phyloP scores from a whole-genome alignment of 2,329 filamentous ascomycete species.

The Aureobasidium zeae region DNA sequence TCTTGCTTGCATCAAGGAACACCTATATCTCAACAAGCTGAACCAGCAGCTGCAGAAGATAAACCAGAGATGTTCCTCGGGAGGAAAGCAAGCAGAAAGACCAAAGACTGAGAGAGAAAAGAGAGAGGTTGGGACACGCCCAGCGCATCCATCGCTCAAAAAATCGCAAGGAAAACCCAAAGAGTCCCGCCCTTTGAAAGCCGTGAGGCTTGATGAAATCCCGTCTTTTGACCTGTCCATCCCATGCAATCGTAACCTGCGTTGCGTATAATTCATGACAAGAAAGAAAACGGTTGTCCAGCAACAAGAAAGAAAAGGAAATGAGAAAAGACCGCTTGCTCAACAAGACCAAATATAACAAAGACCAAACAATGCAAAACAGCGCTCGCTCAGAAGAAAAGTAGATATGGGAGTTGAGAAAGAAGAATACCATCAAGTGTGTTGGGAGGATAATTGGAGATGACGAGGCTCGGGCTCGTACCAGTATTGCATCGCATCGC shows the following conservation, averaged over 20 bases:
- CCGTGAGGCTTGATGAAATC: conserved; percentile 12
- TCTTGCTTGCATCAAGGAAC: no score
- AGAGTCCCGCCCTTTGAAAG: conserved; percentile 11
- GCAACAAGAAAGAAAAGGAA: conserved; percentile 3
- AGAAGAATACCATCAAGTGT: conserved; percentile 9
- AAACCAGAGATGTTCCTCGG: not conserved
- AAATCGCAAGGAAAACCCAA: not conserved
- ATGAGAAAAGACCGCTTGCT: conserved; percentile 7
- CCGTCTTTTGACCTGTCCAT: conserved; percentile 3
- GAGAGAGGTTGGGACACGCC: not conserved
- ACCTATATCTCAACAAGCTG: no score
- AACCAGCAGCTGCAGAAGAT: no score
- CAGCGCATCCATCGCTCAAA: conserved; percentile 1
- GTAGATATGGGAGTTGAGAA: not conserved
- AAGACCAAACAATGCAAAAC: conserved; percentile 9
- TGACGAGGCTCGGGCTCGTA: not conserved
- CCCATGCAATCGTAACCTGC: conserved; percentile 16
- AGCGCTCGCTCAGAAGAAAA: conserved; percentile 10
- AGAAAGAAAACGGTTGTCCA: not conserved
- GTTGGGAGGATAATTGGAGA: not conserved
- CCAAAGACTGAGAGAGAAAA: not conserved
- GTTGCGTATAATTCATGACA: conserved; percentile 14
- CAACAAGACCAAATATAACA: conserved; percentile 10
- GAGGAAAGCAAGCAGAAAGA: not conserved
- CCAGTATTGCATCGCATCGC: conserved; percentile 14